phyloP scores from a whole-genome alignment of 495 filamentous ascomycete species.

The Hyaloscypha bicolor region DNA sequence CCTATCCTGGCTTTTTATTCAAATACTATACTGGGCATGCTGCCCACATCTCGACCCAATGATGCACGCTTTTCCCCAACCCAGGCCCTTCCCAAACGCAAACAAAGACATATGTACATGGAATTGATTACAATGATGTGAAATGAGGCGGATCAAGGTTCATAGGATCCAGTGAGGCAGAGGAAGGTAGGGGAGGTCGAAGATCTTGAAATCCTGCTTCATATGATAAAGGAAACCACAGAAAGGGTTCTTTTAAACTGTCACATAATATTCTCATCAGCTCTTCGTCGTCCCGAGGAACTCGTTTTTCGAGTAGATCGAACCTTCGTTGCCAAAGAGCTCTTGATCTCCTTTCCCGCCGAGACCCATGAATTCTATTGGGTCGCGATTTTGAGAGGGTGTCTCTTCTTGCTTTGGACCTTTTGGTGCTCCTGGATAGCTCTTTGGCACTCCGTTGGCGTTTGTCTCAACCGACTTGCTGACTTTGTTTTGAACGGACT shows the following conservation, averaged over 20 bases:
- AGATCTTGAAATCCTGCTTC: background rate
- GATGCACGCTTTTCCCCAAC: constrained; percentile 5
- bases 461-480: constrained; percentile 27
- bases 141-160: background rate
- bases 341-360: constrained; percentile 82
- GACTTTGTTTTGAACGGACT: constrained; percentile 23
- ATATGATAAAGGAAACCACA: background rate
- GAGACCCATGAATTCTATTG: constrained; percentile 76
- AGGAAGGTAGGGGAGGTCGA: background rate
- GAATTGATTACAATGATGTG: constrained; percentile 14
- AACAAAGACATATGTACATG: background rate
- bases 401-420: constrained; percentile 52
- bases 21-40: background rate
- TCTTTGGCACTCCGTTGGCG: constrained; percentile 33
- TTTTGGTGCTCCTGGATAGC: constrained; percentile 22
- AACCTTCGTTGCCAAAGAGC: constrained; percentile 67
- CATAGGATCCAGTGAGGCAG: background rate
- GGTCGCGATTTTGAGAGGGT: constrained; percentile 64
- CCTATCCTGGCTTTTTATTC: background rate
- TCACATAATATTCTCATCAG: background rate
- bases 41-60: background rate
- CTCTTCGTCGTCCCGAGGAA: background rate
- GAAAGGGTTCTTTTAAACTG: background rate
- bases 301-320: constrained; percentile 46
- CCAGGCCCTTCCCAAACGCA: constrained; percentile 1